phyloP scores from a whole-genome alignment of 2,329 filamentous ascomycete species.

The Teratosphaeria nubilosa region DNA sequence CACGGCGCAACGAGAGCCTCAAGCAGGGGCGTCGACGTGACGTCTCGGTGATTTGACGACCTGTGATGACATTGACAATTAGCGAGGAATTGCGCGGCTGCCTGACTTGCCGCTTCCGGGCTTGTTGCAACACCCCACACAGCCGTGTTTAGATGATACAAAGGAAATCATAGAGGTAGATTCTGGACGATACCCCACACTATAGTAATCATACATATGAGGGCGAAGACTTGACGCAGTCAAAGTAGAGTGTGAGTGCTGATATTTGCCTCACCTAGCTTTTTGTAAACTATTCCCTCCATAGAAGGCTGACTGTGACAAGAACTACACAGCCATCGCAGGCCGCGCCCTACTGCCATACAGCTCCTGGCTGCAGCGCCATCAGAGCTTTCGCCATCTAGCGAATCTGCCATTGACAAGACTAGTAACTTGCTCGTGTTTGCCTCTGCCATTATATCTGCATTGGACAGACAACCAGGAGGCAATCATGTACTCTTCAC shows the following conservation, averaged over 20 bases:
- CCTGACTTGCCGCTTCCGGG: too few species aligned
- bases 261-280: too few species aligned
- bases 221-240: too few species aligned
- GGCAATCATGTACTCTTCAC: background rate
- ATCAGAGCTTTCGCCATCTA: background rate
- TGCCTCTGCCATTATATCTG: background rate
- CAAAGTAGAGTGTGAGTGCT: too few species aligned
- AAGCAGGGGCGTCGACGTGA: background rate
- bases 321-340: too few species aligned
- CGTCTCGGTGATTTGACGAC: background rate
- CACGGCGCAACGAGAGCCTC: constrained; percentile 31
- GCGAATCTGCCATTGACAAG: too few species aligned
- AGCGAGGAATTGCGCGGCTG: background rate
- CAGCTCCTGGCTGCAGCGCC: background rate
- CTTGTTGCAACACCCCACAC: background rate
- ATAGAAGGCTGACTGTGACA: background rate
- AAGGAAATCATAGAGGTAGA: background rate
- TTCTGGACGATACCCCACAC: background rate
- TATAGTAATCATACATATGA: background rate
- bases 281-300: too few species aligned
- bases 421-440: background rate
- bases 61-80: background rate
- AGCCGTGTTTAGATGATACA: background rate
- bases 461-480: background rate
- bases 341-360: background rate